Conservation (phyloP, 345 rosid species). For the Reutealis trisperma region DNA sequence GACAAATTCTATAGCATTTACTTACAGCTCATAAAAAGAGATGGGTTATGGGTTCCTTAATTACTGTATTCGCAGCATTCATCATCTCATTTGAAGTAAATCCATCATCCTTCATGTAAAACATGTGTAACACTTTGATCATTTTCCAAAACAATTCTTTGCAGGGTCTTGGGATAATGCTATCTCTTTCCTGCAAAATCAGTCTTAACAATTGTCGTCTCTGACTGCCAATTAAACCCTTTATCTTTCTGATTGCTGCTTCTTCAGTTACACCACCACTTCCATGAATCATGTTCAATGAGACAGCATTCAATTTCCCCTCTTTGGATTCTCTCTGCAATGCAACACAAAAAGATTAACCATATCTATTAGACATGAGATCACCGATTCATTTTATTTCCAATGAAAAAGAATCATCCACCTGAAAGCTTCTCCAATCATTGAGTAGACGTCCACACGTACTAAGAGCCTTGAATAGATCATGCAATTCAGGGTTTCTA, state of each 20-base stretch:
- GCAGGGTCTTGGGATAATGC: slow-evolving; percentile 66
- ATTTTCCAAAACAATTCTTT: slow-evolving; percentile 77
- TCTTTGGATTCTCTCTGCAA: slow-evolving; percentile 68
- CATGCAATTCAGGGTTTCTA: slow-evolving; percentile 39
- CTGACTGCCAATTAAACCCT: slow-evolving; percentile 26
- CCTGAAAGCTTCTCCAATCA: slow-evolving; percentile 73
- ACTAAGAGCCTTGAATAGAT: slow-evolving; percentile 59
- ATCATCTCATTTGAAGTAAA: slow-evolving; percentile 58
- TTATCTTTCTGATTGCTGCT: slow-evolving; percentile 41
- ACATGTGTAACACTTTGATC: slow-evolving; percentile 64
- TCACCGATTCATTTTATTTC: neutral
- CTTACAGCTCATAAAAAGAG: slow-evolving; percentile 4
- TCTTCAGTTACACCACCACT: slow-evolving; percentile 32
- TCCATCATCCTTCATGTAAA: slow-evolving; percentile 77
- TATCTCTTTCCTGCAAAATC: slow-evolving; percentile 55
- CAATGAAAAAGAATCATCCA: slow-evolving; percentile 9
- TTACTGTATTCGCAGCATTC: slow-evolving; percentile 47
- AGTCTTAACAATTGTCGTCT: slow-evolving; percentile 52
- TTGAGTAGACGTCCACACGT: slow-evolving; percentile 87
- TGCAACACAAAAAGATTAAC: neutral
- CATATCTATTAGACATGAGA: neutral
- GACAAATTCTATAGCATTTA: neutral
- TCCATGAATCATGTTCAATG: slow-evolving; percentile 52
- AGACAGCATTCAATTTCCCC: slow-evolving; percentile 74
- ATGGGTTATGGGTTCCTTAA: slow-evolving; percentile 59